Evolutionary conservation across 106 monocot species (phyloP).

Genomic region (Narthecium ossifragum): DNA sequence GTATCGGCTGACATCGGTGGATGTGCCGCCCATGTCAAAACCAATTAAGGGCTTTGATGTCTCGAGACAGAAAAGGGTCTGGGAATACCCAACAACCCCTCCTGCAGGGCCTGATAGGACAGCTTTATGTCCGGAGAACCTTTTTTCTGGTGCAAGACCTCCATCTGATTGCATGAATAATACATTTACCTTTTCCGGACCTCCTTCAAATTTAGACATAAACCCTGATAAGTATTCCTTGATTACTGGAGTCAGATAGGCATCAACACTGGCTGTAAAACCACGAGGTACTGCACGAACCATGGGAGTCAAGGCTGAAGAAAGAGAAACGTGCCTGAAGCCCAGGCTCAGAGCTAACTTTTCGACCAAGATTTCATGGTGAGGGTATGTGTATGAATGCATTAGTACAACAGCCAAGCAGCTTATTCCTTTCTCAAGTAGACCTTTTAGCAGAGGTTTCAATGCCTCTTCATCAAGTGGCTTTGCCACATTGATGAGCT

Average conservation of each 20-base stretch:
- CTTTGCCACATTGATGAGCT: constrained; percentile 53
- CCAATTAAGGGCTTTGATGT: constrained; percentile 84
- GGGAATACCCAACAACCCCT: constrained; percentile 94
- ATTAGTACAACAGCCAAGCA: constrained; percentile 88
- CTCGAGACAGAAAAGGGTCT: constrained; percentile 78
- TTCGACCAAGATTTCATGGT: constrained; percentile 65
- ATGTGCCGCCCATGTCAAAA: constrained; percentile 99
- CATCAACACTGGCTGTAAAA: constrained; percentile 87
- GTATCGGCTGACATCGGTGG: constrained; percentile 94
- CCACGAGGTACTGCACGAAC: constrained; percentile 92
- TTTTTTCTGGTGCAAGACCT: constrained; percentile 75
- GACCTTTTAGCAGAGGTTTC: constrained; percentile 42
- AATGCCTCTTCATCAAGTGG: constrained; percentile 61
- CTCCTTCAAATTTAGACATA: constrained; percentile 83
- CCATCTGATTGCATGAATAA: constrained; percentile 99
- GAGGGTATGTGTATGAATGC: constrained; percentile 93
- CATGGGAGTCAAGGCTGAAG: constrained; percentile 92
- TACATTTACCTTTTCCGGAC: constrained; percentile 66
- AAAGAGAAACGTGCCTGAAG: constrained; percentile 85
- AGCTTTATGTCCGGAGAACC: constrained; percentile 91
- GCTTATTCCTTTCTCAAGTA: constrained; percentile 76
- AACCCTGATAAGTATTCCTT: constrained; percentile 87
- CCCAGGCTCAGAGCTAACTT: constrained; percentile 67
- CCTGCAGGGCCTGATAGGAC: constrained; percentile 95
- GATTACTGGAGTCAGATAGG: constrained; percentile 88